A percentile compares a stretch with the other conserved stretches of the same genome.
Evolutionary conservation across 2,329 filamentous ascomycete species (phyloP).

Genomic region (Geoglossum cookeanum): DNA sequence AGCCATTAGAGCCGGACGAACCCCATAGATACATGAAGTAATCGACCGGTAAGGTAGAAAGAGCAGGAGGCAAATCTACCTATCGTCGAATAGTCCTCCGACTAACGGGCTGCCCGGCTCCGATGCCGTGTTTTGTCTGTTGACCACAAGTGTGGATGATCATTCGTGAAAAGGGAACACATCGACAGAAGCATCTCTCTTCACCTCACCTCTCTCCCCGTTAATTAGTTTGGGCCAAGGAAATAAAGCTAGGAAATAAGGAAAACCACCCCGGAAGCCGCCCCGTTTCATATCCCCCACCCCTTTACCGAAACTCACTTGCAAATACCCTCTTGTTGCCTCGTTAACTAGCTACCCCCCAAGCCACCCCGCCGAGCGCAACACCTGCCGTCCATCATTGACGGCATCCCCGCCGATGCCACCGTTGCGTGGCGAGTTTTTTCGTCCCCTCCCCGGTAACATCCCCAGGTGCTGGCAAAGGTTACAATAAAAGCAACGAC

Average conservation of each 20-base stretch:
- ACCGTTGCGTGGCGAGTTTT: neutral
- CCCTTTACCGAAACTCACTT: neutral
- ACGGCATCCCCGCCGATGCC: neutral
- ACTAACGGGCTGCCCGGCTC: neutral
- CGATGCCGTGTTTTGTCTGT: neutral
- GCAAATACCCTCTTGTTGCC: neutral
- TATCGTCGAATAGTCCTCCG: neutral
- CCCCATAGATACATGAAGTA: neutral
- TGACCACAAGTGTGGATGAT: neutral
- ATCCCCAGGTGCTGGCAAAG: slow-evolving; percentile 1
- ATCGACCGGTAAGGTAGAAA: neutral
- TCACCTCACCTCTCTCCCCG: slow-evolving; percentile 7
- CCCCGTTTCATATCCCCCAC: slow-evolving; percentile 11
- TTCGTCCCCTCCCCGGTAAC: neutral
- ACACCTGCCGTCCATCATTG: neutral
- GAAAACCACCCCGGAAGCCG: slow-evolving; percentile 18
- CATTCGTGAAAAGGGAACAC: neutral
- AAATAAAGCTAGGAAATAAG: slow-evolving; percentile 10
- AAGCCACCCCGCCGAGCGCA: slow-evolving; percentile 9
- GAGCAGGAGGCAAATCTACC: neutral
- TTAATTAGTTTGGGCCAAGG: slow-evolving; percentile 5
- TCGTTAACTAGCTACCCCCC: slow-evolving; percentile 6
- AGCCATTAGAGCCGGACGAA: neutral
- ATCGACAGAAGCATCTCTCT: slow-evolving; percentile 1
- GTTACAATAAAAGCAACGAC: neutral